Evolutionary conservation across 2,329 filamentous ascomycete species (phyloP), one percentile per base, ranked within the genome.

Genomic region (Colletotrichum graminicola): DNA sequence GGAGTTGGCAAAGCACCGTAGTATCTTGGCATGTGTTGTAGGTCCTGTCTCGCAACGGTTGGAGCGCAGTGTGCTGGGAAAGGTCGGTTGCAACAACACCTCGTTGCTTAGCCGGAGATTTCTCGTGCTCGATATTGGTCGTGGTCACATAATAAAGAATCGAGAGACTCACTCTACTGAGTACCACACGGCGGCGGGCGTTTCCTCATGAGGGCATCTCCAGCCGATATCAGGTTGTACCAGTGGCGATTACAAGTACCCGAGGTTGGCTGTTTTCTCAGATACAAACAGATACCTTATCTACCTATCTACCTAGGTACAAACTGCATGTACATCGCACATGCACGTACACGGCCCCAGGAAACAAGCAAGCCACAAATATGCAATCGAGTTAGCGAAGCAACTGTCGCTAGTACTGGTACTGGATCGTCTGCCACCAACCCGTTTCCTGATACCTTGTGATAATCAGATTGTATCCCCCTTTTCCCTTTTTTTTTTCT

Each of bases 291-390:
- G 16, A 21, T 43, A 43, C 34, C 34, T 36, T 11, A 8, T 11
- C 10, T 8, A 11, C 34, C 11, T 36, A 36, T 11, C 34, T 39
- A 39, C 36, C 11, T 4, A 18, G 16, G 39, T 18, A 41, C 29
- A 29, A 29, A 4, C 29, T 29, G 29, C 29, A 29, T 29, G 29
- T 29, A 29, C 29, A 29, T 29, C 29, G 4, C 29, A 29, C 16
- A 43, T 43, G 41, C 41, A 43, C 10, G 21, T 18, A n/a, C 18
- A 51, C 29, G 45, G 29, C 41, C 45, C 51, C 49, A 66, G 55
- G 36, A 51, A 56, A 56, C 51, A 67, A 62, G 5, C 49, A 70
- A 70, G 63, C 68, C 51, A 67, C 68, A 57, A 29, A 29, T 39
- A 52, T 23, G 36, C n/a, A 62, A 32, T 45, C 32, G 5, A 54